phyloP scores from a whole-genome alignment of 805 yeast genomes.

The Pichia membranifaciens region DNA sequence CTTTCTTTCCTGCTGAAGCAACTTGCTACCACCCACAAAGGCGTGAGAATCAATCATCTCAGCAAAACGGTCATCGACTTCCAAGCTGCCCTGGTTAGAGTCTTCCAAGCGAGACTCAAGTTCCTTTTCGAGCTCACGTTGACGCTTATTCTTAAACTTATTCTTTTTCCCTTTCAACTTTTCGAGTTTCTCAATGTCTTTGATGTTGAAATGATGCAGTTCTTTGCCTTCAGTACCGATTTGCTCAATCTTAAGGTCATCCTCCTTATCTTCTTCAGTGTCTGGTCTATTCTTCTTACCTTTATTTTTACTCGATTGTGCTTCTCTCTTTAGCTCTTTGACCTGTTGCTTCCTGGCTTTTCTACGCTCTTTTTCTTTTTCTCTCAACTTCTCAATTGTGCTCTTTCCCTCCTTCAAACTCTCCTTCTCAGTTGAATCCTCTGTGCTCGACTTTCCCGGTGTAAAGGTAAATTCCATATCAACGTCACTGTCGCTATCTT shows the following conservation, averaged over 20 bases:
- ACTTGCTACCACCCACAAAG: constrained; percentile 88
- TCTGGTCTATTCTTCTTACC: constrained; percentile 27
- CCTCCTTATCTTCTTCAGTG: constrained; percentile 34
- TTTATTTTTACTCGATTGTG: constrained; percentile 35
- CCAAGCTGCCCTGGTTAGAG: constrained; percentile 31
- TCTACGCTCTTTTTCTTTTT: constrained; percentile 91
- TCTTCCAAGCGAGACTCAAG: constrained; percentile 43
- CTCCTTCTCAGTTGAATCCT: constrained; percentile 28
- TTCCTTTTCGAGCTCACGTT: constrained; percentile 45
- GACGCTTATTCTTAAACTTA: constrained; percentile 36
- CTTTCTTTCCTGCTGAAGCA: constrained; percentile 75
- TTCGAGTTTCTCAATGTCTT: constrained; percentile 69
- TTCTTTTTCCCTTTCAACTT: constrained; percentile 45
- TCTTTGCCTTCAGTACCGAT: constrained; percentile 61
- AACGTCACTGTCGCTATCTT: constrained; percentile 54
- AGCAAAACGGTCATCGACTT: constrained; percentile 78
- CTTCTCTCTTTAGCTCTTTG: constrained; percentile 55
- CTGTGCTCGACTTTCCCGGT: constrained; percentile 49
- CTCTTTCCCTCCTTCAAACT: constrained; percentile 56
- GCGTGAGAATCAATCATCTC: constrained; percentile 81
- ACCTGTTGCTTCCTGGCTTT: constrained; percentile 73
- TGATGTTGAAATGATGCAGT: constrained; percentile 70
- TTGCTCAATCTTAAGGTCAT: constrained; percentile 73
- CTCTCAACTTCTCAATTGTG: constrained; percentile 71
- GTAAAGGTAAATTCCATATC: constrained; percentile 96